A percentile compares a stretch with the other conserved stretches of the same genome.
These are phyloP conservation scores for Huiozyma naganishii DNA, from an alignment of 805 yeast species.

Conservation along the genomic window DNA sequence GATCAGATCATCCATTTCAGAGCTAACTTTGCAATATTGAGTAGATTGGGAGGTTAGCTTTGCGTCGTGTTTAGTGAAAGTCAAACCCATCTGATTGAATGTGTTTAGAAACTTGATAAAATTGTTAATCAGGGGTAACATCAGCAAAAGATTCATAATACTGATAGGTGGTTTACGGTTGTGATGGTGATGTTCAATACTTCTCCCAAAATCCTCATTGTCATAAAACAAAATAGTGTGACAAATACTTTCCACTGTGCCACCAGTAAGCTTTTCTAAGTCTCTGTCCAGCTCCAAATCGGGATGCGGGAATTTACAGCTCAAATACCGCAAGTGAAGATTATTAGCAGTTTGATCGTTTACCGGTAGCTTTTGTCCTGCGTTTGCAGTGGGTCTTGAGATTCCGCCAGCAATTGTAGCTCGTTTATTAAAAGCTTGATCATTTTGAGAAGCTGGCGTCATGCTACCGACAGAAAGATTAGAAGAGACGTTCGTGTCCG, in stretches of 20 bases:
- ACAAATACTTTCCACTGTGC: slow-evolving; percentile 61
- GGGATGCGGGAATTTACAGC: slow-evolving; percentile 51
- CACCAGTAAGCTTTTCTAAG: slow-evolving; percentile 36
- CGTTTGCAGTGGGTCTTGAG: not conserved
- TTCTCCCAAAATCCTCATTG: not conserved
- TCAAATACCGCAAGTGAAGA: slow-evolving; percentile 24
- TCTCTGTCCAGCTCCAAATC: slow-evolving; percentile 40
- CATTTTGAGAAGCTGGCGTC: not conserved
- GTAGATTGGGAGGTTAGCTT: slow-evolving; percentile 13
- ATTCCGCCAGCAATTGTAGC: slow-evolving; percentile 2
- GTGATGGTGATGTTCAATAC: not conserved
- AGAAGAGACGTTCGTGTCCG: not conserved
- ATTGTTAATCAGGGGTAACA: slow-evolving; percentile 47
- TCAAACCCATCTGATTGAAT: slow-evolving; percentile 34
- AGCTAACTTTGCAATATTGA: slow-evolving; percentile 21
- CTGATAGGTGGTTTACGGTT: not conserved
- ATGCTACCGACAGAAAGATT: not conserved
- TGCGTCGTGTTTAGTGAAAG: slow-evolving; percentile 24
- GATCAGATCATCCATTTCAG: slow-evolving; percentile 30
- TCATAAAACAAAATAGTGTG: slow-evolving; percentile 52
- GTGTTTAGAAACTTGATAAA: slow-evolving; percentile 33
- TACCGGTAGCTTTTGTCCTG: not conserved
- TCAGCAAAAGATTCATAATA: slow-evolving; percentile 32
- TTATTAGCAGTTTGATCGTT: not conserved
- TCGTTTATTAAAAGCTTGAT: not conserved